Percentiles rank a stretch among this genome's conserved stretches.
phyloP scores from a whole-genome alignment of 1,284 basidiomycete species.

The Apiotrichum brassicae region DNA sequence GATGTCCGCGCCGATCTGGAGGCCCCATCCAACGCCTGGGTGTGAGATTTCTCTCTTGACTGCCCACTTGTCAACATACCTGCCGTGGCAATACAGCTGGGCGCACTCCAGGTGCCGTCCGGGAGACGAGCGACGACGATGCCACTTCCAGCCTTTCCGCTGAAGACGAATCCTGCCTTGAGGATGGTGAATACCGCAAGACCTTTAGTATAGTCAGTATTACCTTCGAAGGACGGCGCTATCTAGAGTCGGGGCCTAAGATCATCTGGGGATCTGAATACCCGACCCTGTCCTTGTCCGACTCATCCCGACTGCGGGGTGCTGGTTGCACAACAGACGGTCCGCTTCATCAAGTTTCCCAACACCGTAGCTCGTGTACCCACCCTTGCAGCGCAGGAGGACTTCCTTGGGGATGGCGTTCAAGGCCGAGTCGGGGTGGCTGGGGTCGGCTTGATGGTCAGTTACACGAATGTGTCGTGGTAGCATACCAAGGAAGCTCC shows the following conservation, averaged over 20 bases:
- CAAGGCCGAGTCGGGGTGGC: conserved; percentile 79
- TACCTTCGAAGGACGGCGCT: too few species aligned
- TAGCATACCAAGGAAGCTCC: conserved; percentile 73
- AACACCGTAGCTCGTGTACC: too few species aligned
- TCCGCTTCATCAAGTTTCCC: too few species aligned
- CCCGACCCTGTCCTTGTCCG: too few species aligned
- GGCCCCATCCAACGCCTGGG: conserved; percentile 74
- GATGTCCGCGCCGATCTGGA: conserved; percentile 77
- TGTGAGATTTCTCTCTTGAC: too few species aligned
- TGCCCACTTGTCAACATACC: conserved; percentile 50
- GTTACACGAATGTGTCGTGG: not conserved
- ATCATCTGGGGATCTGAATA: too few species aligned
- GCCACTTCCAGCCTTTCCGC: conserved; percentile 90
- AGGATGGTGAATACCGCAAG: conserved; percentile 93
- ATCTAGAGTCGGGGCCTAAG: too few species aligned
- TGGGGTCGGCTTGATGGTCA: conserved; percentile 69
- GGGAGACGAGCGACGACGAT: conserved; percentile 89
- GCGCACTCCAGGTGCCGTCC: conserved; percentile 95
- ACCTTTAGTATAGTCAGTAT: too few species aligned
- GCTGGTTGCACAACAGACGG: too few species aligned
- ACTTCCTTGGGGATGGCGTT: conserved; percentile 95
- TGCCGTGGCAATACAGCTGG: conserved; percentile 95
- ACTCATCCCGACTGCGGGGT: too few species aligned
- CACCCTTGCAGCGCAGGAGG: conserved; percentile 78
- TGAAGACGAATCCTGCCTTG: conserved; percentile 88